Conservation (phyloP, 768 basidiomycete genomes). For the Serendipita sp. region DNA sequence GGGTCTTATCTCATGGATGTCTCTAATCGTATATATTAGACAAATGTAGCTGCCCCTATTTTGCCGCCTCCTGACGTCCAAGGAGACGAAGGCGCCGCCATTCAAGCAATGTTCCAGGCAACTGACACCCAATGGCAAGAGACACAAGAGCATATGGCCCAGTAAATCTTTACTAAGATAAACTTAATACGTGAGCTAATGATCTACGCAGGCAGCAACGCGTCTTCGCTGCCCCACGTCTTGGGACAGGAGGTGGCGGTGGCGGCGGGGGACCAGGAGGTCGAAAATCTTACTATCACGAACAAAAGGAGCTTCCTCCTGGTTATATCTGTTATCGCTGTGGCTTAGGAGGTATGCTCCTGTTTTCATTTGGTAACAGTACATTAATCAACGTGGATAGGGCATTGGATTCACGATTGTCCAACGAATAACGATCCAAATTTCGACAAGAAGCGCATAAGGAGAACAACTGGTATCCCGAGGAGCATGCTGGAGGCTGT, state of each 20-base stretch:
- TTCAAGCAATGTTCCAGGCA: constrained; percentile 96
- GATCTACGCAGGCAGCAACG: constrained; percentile 41
- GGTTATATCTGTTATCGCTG: constrained; percentile 99
- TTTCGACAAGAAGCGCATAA: constrained; percentile 85
- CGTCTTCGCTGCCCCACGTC: constrained; percentile 47
- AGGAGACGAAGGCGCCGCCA: constrained; percentile 81
- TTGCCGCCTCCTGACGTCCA: constrained; percentile 18
- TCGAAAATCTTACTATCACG: constrained; percentile 36
- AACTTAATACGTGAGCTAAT: constrained; percentile 27
- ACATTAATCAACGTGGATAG: constrained; percentile 24
- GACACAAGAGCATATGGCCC: constrained; percentile 98
- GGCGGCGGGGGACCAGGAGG: neutral
- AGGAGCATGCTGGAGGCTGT: constrained; percentile 94
- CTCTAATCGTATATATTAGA: neutral
- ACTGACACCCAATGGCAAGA: constrained; percentile 94
- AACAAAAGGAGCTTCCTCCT: constrained; percentile 59
- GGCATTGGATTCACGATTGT: constrained; percentile 99
- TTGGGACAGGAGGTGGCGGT: constrained; percentile 34
- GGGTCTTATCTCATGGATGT: neutral
- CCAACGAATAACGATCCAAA: constrained; percentile 94
- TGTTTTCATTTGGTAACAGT: neutral
- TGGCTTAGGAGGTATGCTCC: constrained; percentile 68
- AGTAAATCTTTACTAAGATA: constrained; percentile 39
- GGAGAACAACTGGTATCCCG: constrained; percentile 95
- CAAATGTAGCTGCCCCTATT: neutral